Base-by-base conservation (phyloP, 306 rosid species). In the Spatholobus suberectus region DNA sequence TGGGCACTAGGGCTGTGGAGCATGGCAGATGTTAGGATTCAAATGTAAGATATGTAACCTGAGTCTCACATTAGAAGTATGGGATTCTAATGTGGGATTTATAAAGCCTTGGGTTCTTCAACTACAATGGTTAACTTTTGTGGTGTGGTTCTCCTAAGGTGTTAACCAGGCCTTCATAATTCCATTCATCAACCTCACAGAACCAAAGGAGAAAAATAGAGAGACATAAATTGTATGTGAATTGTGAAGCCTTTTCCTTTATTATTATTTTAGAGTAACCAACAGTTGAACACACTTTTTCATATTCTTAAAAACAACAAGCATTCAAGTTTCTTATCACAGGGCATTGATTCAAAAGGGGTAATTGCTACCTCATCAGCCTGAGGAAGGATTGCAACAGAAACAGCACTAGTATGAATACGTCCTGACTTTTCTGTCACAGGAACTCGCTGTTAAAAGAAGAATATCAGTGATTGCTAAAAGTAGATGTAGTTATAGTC, bases 371-470 rank as follows among this genome's bases (percentile, higher is more conserved):
- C 97, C 92, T 89, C 95, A 87, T 95, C 97, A 70, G 97, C 97
- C 83, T 95, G 97, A 77, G 98, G 97, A 77, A 95, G 98, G 81
- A 92, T 93, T 68, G 97, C 98, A 67, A 95, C 97, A 86, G 98
- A 93, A 78, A 95, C 86, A 79, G 98, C 97, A 92, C 98, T 95
- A 49, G 98, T 95, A 85, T 93, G 97, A 81, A 93, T 87, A 17
- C 98, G 98, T 78, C 97, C 98, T 43, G 84, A 82, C 83, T 93
- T 95, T 86, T 95, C 98, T 49, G 98, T 95, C 76, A 93, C 93
- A 49, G 97, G 98, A 84, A 93, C 95, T 73, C 97, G 87, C 98
- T 95, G 88, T 75, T 55, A 80, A 79, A 77, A 57, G 83, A 67
- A 78, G 75, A 78, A 83, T 23, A 59, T 85, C 43, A 86, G 79